These are phyloP conservation scores for Arabis hirsuta DNA, from an alignment of 345 rosid species.

Conservation along the genomic window DNA sequence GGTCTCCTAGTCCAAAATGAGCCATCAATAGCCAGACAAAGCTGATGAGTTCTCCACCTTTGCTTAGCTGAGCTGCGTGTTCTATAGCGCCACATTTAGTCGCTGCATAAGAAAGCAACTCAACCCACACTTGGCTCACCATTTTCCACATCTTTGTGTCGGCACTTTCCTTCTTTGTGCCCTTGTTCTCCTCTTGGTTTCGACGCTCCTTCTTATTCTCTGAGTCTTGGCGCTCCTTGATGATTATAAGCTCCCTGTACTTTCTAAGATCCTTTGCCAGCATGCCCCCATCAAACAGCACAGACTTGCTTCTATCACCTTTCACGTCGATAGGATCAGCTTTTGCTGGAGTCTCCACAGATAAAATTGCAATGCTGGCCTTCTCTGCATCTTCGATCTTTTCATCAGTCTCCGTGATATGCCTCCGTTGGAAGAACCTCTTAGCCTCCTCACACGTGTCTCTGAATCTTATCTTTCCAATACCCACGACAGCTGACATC, in stretches of 20 bases:
- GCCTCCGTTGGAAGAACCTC: constrained; percentile 44
- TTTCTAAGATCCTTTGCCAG: constrained; percentile 50
- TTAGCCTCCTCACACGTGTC: constrained; percentile 56
- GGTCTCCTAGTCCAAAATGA: constrained; percentile 65
- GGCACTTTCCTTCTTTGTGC: too few species aligned
- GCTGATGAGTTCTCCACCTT: constrained; percentile 64
- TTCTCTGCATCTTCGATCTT: not conserved
- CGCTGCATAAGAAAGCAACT: constrained; percentile 58
- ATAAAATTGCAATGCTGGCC: constrained; percentile 39
- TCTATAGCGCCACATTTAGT: constrained; percentile 53
- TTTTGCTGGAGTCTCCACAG: constrained; percentile 35
- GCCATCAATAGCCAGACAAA: constrained; percentile 75
- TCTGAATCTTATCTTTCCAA: constrained; percentile 50
- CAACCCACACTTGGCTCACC: constrained; percentile 63
- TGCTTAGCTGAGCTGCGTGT: constrained; percentile 64
- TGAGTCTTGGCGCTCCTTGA: too few species aligned
- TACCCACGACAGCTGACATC: constrained; percentile 55
- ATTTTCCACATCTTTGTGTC: constrained; percentile 50
- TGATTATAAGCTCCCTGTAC: too few species aligned
- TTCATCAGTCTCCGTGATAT: not conserved
- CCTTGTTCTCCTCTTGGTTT: too few species aligned
- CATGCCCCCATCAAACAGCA: constrained; percentile 57
- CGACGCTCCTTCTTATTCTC: too few species aligned
- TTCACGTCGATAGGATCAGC: constrained; percentile 50
- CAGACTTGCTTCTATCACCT: constrained; percentile 63